Evolutionary conservation across 2,329 filamentous ascomycete genomes (phyloP).

Genomic region (Claviceps spartinae): DNA sequence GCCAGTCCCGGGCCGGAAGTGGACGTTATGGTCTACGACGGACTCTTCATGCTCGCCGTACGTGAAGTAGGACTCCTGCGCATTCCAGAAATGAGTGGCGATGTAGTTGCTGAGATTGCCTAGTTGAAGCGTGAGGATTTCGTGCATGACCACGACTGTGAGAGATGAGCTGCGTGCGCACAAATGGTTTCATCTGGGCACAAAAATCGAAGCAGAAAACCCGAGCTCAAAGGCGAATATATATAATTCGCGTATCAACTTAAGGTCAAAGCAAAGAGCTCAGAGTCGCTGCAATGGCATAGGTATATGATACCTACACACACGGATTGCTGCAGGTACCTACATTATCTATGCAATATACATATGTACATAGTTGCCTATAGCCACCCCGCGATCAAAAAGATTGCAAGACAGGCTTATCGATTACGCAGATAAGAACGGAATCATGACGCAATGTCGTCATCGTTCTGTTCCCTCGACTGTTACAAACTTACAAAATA

Average conservation of each 20-base stretch:
- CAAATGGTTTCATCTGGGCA: not conserved
- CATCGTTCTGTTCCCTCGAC: not conserved
- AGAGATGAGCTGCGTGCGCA: not conserved
- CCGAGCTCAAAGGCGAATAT: not conserved
- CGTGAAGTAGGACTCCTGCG: slow-evolving; percentile 97
- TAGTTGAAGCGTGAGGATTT: slow-evolving; percentile 87
- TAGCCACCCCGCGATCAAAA: not conserved
- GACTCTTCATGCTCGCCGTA: slow-evolving; percentile 43
- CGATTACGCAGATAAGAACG: not conserved
- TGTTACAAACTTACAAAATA: not conserved
- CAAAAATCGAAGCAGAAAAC: not conserved
- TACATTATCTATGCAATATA: not conserved
- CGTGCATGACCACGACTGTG: slow-evolving; percentile 52
- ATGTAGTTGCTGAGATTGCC: slow-evolving; percentile 88
- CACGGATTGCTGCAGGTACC: too few relatives aligned
- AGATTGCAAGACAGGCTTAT: not conserved
- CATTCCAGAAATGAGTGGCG: slow-evolving; percentile 95
- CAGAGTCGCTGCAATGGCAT: too few relatives aligned
- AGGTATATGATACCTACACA: too few relatives aligned
- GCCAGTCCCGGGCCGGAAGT: slow-evolving; percentile 74
- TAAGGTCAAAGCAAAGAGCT: too few relatives aligned
- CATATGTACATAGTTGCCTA: not conserved
- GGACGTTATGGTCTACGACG: slow-evolving; percentile 44
- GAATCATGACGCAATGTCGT: not conserved
- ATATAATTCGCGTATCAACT: too few relatives aligned